Evolutionary conservation across 2,329 filamentous ascomycete species (phyloP), one percentile per base, ranked within the genome.

Genomic region (Onygenales sp.): DNA sequence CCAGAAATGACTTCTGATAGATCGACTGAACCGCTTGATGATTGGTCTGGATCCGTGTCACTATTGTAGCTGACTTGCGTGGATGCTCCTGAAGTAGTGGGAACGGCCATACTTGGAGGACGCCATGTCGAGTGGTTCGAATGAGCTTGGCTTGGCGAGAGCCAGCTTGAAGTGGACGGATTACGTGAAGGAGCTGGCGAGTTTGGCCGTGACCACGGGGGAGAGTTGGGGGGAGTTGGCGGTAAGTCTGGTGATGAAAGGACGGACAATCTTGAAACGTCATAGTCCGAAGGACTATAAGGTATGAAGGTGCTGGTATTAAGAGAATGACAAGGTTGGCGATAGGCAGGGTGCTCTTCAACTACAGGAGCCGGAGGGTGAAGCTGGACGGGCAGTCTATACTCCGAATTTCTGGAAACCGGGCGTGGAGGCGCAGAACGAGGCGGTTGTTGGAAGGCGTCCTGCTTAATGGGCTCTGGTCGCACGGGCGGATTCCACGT

Each of bases 1-100:
- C 74, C 73, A 11, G 76, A 79, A 46, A 89, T 78, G 52, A 81
- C 71, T 61, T 87, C 81, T 60, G 76, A 82, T 14, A 63, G 51
- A 50, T 64, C 63, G 3, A 57, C 46, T n/a, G 57, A 58, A 2
- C 58, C 52, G 5, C 54, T 43, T 7, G 62, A 51, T 67, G 72
- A 52, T 64, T 71, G 36, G 21, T 64, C 62, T 1, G 59, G 50
- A 3, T 64, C 59, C 3, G 54, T 43, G 3, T 60, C 58, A 8
- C 57, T 56, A 43, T 57, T 61, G 10, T 59, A 59, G 36, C 57
- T 61, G 2, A 31, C 35, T 3, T 36, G 50, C 8, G 43, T 38
- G 13, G 50, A 46, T 3, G 17, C 35, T 32, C 27, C 27, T 27
- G 41, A 45, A 17, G 43, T 52, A 4, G 17, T 27, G 42, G 50